Evolutionary conservation across 2,329 filamentous ascomycete species (phyloP), one percentile per base, ranked within the genome.

Genomic region (Chrysosporium keratinophilum): DNA sequence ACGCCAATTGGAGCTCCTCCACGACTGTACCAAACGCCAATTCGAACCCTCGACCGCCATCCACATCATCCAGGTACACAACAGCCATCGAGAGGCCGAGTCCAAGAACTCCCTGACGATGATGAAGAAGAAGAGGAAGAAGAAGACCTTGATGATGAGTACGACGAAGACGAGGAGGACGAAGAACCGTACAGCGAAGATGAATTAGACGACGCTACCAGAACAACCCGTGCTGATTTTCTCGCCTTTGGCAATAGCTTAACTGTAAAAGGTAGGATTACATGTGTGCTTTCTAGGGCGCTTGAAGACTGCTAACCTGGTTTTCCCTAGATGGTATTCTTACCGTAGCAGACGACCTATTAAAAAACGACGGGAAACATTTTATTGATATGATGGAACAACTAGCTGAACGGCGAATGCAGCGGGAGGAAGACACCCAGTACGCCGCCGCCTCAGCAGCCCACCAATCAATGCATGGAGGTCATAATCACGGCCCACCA

Each of bases 301-400:
- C 28, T 40, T n/a, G 3, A 51, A 19, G 15, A 43, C 14, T 44
- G 40, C 51, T 54, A 55, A 60, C 54, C 45, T 52, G 44, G 50
- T 47, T 50, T 7, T 35, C 12, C 46, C 58, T 64, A 76, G 90
- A 93, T 76, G 94, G 93, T 68, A 96, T 98, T 71, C 83, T 98
- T 69, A 98, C 93, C 61, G 93, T 98, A 66, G 93, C 93, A 69
- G 93, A 98, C 76, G 93, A 98, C 73, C 78, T 98, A 60, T 80
- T 98, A 59, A 97, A 97, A 72, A 98, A 98, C 72, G 93, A 98
- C 71, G 93, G 93, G 65, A 95, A 95, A 72, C 95, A 95, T 67
- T 98, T 98, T 74, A 98, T 98, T 71, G 93, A 98, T 70, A 98
- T 98, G 93, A 98, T 98, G 93, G 93, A 98, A 71, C 91, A 97